phyloP scores from a whole-genome alignment of 1,139 yeast genomes.

The Pichia sp. region DNA sequence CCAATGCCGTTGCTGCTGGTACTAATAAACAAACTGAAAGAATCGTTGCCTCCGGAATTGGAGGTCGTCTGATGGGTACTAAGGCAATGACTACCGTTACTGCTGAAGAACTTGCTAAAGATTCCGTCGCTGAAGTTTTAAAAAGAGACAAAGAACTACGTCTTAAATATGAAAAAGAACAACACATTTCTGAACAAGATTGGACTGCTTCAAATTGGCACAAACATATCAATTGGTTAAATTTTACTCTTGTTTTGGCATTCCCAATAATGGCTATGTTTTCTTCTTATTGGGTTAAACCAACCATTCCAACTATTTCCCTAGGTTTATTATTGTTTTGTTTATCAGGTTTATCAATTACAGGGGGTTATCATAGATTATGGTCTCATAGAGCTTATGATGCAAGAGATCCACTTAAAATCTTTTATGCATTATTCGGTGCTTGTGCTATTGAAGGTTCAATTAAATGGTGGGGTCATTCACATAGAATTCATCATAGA shows the following conservation, averaged over 20 bases:
- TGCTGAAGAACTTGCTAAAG: slow-evolving; percentile 55
- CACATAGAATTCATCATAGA: slow-evolving; percentile 96
- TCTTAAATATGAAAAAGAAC: slow-evolving; percentile 40
- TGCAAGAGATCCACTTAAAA: slow-evolving; percentile 63
- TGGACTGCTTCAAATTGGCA: slow-evolving; percentile 83
- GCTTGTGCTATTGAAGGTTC: slow-evolving; percentile 97
- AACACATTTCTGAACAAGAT: slow-evolving; percentile 87
- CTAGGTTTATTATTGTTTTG: slow-evolving; percentile 61
- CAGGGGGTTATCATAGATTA: slow-evolving; percentile 89
- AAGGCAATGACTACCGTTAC: slow-evolving; percentile 61
- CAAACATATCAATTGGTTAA: slow-evolving; percentile 89
- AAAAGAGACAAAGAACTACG: slow-evolving; percentile 52
- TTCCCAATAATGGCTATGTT: slow-evolving; percentile 64
- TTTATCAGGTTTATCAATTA: slow-evolving; percentile 80
- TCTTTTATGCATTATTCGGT: slow-evolving; percentile 78
- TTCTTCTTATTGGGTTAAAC: slow-evolving; percentile 46
- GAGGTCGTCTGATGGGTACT: slow-evolving; percentile 75
- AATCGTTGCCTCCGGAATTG: slow-evolving; percentile 72
- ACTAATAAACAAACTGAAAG: slow-evolving; percentile 63
- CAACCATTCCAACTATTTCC: slow-evolving; percentile 52
- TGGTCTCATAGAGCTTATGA: slow-evolving; percentile 88
- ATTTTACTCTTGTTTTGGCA: slow-evolving; percentile 65
- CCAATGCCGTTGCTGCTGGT: slow-evolving; percentile 88
- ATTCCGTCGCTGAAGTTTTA: slow-evolving; percentile 44
- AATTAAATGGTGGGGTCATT: slow-evolving; percentile 98